Evolutionary conservation across 495 filamentous ascomycete species (phyloP).

Genomic region (Collariella sp.): DNA sequence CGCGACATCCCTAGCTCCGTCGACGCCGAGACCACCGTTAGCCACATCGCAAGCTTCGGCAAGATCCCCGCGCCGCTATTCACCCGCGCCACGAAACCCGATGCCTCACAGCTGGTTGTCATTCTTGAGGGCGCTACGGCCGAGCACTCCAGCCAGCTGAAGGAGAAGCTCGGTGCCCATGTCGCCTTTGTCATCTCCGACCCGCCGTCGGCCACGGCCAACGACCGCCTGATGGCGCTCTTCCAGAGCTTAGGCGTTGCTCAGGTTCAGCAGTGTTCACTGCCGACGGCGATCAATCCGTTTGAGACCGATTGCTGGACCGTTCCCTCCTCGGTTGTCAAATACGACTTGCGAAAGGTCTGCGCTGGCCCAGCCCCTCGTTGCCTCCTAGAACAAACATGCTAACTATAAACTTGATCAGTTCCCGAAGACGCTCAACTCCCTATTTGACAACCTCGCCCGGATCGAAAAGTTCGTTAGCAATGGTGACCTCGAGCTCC

Average conservation of each 20-base stretch:
- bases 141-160: conserved; percentile 24
- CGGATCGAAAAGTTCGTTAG: conserved; percentile 26
- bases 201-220: conserved; percentile 31
- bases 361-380: no score
- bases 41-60: conserved; percentile 35
- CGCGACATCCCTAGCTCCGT: conserved; percentile 34
- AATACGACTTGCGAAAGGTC: conserved; percentile 37
- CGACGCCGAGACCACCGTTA: conserved; percentile 31
- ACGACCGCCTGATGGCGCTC: conserved; percentile 25
- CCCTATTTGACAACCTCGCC: conserved; percentile 28
- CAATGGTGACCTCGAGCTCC: conserved; percentile 36
- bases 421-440: conserved; percentile 24
- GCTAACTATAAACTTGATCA: conserved; percentile 10
- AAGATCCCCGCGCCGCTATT: conserved; percentile 37
- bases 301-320: conserved; percentile 38
- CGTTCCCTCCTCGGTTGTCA: conserved; percentile 35
- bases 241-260: conserved; percentile 23
- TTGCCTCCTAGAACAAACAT: background rate
- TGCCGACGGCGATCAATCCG: conserved; percentile 36
- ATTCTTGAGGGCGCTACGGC: conserved; percentile 40
- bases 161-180: conserved; percentile 26
- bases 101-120: conserved; percentile 42
- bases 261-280: conserved; percentile 25
- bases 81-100: conserved; percentile 16
- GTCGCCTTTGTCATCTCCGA: conserved; percentile 38